Conservation (phyloP, 352 stramenopile species). For the Phytophthora cactorum region DNA sequence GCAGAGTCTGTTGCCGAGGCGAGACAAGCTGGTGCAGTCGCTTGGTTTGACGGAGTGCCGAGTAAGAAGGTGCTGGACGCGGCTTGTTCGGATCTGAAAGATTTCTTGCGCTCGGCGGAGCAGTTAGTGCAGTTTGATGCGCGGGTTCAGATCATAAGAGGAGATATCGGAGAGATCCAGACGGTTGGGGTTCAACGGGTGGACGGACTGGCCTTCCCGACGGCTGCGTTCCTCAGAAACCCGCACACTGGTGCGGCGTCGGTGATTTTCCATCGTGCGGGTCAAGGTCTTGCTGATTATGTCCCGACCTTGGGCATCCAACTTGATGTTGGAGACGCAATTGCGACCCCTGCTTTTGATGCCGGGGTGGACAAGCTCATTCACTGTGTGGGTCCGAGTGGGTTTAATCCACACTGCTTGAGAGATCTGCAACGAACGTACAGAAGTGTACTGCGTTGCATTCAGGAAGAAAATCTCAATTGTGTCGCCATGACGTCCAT, state of each 20-base stretch:
- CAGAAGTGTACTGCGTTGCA: constrained; percentile 42
- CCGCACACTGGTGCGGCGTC: constrained; percentile 34
- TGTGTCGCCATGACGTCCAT: constrained; percentile 73
- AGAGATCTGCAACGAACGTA: constrained; percentile 40
- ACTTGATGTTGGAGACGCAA: constrained; percentile 39
- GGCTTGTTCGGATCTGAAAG: constrained; percentile 32
- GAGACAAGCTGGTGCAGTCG: background rate
- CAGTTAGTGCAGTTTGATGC: constrained; percentile 49
- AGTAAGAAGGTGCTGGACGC: constrained; percentile 31
- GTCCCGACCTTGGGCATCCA: constrained; percentile 20
- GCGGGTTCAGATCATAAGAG: constrained; percentile 42
- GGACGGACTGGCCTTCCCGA: constrained; percentile 49
- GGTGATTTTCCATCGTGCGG: constrained; percentile 41
- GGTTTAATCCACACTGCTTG: constrained; percentile 30
- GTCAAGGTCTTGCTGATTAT: constrained; percentile 29
- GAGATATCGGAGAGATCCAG: constrained; percentile 50
- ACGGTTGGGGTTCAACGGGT: constrained; percentile 25
- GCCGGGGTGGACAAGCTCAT: constrained; percentile 62
- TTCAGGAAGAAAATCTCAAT: constrained; percentile 44
- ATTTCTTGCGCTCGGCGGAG: constrained; percentile 42
- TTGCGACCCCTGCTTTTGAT: constrained; percentile 57
- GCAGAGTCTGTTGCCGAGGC: constrained; percentile 7
- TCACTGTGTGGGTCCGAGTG: constrained; percentile 61
- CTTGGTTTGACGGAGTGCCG: constrained; percentile 26
- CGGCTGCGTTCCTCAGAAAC: constrained; percentile 28